These are phyloP conservation scores for Irpex sp. DNA, from an alignment of 1,284 basidiomycete species.

Conservation along the genomic window DNA sequence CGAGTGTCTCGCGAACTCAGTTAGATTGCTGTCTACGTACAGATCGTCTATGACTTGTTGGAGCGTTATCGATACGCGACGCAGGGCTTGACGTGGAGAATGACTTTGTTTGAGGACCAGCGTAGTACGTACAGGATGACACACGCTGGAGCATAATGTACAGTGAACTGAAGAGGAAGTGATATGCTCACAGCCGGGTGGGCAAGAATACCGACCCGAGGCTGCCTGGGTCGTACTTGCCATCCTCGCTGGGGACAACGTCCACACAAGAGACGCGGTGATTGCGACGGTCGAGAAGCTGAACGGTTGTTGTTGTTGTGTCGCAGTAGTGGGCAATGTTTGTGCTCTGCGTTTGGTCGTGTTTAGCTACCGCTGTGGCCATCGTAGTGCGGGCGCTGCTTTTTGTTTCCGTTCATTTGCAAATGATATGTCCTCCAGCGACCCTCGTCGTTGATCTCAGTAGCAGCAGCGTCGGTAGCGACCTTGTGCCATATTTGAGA, in stretches of 20 bases:
- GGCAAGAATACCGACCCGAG: neutral
- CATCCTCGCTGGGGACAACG: neutral
- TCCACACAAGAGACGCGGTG: neutral
- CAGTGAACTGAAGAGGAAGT: too few relatives aligned
- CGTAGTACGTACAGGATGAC: neutral
- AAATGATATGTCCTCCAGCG: neutral
- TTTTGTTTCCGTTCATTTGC: slow-evolving; percentile 1
- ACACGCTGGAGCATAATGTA: too few relatives aligned
- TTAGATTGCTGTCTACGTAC: neutral
- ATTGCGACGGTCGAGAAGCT: neutral
- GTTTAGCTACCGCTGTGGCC: neutral
- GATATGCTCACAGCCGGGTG: too few relatives aligned
- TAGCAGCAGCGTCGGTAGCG: neutral
- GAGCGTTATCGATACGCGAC: too few relatives aligned
- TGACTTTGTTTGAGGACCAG: neutral
- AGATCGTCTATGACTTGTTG: neutral
- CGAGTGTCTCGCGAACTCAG: neutral
- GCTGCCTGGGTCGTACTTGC: neutral
- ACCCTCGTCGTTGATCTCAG: neutral
- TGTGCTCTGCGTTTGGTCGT: neutral
- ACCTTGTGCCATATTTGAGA: neutral
- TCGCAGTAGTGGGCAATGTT: neutral
- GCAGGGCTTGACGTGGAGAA: neutral
- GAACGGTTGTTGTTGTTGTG: neutral
- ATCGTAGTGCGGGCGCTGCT: neutral